phyloP scores from a whole-genome alignment of 148 eudicot genomes.

The Beta vulgaris region DNA sequence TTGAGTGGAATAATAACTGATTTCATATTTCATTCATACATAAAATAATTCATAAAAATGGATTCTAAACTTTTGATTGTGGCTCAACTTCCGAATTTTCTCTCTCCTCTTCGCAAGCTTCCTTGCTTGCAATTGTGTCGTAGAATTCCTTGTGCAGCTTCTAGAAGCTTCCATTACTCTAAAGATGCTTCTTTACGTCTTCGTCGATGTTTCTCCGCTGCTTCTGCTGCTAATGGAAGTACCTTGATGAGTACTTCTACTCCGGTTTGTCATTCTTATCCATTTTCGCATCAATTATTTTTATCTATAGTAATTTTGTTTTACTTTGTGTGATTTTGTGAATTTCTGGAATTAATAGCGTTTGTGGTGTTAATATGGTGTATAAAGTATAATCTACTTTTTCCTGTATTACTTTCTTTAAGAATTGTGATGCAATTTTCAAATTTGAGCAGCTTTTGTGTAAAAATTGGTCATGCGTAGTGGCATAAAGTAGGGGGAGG shows the following conservation, averaged over 20 bases:
- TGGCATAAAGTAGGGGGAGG: neutral
- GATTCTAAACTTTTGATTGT: constrained; percentile 32
- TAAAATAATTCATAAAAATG: constrained; percentile 33
- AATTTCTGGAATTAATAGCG: neutral
- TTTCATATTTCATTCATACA: too few species aligned
- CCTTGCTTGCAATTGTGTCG: constrained; percentile 26
- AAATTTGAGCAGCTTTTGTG: neutral
- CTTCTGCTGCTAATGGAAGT: constrained; percentile 8
- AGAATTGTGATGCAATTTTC: neutral
- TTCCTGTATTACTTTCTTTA: too few species aligned
- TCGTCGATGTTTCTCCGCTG: constrained; percentile 25
- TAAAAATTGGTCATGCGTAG: neutral
- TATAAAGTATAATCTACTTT: too few species aligned
- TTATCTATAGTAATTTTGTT: neutral
- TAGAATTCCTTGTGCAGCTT: constrained; percentile 24
- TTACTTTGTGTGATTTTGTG: neutral
- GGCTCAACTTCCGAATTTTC: constrained; percentile 27
- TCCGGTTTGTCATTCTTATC: constrained; percentile 17
- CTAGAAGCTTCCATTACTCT: constrained; percentile 23
- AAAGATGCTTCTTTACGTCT: neutral
- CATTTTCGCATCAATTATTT: neutral
- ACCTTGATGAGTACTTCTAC: constrained; percentile 26
- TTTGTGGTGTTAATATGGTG: too few species aligned
- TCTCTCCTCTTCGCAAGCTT: constrained; percentile 25
- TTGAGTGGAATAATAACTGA: neutral